Base-by-base conservation (phyloP, 305 asterid species). In the Solanum hybrid region DNA sequence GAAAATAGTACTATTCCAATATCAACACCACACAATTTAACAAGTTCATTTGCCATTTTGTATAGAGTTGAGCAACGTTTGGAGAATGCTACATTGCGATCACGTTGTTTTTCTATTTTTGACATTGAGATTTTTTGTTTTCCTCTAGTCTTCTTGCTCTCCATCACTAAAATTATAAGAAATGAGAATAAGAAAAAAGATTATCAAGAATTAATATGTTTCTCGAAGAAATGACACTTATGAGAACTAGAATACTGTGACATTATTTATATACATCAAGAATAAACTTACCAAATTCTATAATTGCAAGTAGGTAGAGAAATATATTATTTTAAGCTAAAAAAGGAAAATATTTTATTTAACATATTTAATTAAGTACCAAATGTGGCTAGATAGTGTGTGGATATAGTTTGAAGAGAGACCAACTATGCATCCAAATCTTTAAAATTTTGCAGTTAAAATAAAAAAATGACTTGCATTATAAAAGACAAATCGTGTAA, bases 1-100 rank as follows among this genome's bases (percentile, higher is more conserved):
- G 94, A 94, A 37, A 89, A 94, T 0, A 92, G 38, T 1, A 94
- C 31, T 11, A 95, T 31, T 7, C 92, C 95, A 3, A 92, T 34
- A 34, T 92, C 95, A 0, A 34, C 91, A n/a, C 40, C 22, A 5
- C 78, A 71, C 15, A 10, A 26, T 5, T 29, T 6, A 26, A 26
- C 35, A 71, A 26, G 78, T 26, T 71, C 78, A 15, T 31, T 71
- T 26, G 78, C 78, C 34, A 2, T 71, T 26, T 71, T 71, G 34
- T 26, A 26, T 71, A 71, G 19, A 71, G 2, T 27, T 15, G 34
- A 71, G 9, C 19, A 15, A 71, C 35, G 35, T 26, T 71, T 71
- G 4, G 78, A 11, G 13, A 71, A 71, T 2, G 22, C 4, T 90
- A 94, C 93, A 77, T 92, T 90, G 9, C 89, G 75, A 29, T 90